Percentiles rank a stretch among this genome's conserved stretches.
Evolutionary conservation across 202 grass and related monocot genomes (phyloP).

Genomic region (Panicum virgatum): DNA sequence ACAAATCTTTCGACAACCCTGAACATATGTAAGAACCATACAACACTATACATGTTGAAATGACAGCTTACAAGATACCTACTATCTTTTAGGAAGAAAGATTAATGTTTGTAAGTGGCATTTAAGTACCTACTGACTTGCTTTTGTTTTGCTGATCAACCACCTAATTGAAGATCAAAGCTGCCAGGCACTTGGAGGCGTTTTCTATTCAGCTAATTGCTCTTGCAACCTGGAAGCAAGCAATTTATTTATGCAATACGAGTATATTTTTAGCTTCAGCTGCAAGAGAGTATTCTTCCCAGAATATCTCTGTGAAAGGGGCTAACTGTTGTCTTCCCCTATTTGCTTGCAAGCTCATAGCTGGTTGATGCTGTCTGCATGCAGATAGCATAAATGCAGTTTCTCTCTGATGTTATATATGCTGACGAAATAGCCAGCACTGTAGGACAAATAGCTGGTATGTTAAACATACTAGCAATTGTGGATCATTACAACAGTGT

Average conservation of each 20-base stretch:
- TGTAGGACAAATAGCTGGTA: slow-evolving; percentile 76
- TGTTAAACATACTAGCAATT: slow-evolving; percentile 4
- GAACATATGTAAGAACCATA: too few species aligned
- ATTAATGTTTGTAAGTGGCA: neutral
- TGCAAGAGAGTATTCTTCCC: slow-evolving; percentile 59
- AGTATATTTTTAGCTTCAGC: slow-evolving; percentile 51
- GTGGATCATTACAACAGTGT: slow-evolving; percentile 18
- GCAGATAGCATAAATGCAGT: slow-evolving; percentile 72
- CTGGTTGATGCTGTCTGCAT: slow-evolving; percentile 50
- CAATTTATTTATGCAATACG: slow-evolving; percentile 72
- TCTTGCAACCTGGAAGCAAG: slow-evolving; percentile 98
- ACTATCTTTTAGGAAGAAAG: too few species aligned
- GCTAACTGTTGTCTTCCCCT: slow-evolving; percentile 26
- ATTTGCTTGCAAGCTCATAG: slow-evolving; percentile 50
- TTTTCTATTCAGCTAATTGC: slow-evolving; percentile 90
- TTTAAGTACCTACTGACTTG: slow-evolving; percentile 22
- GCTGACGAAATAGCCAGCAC: slow-evolving; percentile 77
- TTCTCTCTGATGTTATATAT: slow-evolving; percentile 69
- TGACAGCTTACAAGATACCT: too few species aligned
- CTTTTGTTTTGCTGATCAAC: slow-evolving; percentile 37
- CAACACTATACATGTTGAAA: too few species aligned
- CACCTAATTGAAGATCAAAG: slow-evolving; percentile 53
- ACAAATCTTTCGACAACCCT: too few species aligned
- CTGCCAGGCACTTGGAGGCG: slow-evolving; percentile 59
- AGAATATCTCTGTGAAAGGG: slow-evolving; percentile 43